Percentiles rank a stretch among this genome's conserved stretches.
Conservation (phyloP, 345 rosid genomes). For the Erysimum cheiranthoides region DNA sequence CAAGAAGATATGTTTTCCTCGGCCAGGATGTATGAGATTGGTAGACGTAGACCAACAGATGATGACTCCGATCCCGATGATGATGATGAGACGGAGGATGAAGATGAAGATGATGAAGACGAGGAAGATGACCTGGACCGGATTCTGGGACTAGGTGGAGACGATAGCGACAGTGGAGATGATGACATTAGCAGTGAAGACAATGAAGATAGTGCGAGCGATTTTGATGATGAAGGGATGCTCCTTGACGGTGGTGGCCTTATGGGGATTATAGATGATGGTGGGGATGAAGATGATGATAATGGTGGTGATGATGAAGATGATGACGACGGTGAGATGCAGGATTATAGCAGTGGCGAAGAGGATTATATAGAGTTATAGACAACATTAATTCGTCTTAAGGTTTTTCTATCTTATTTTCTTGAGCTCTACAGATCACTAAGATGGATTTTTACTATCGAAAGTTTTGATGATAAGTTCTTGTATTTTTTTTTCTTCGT, state of each 20-base stretch:
- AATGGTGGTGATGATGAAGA: constrained; percentile 68
- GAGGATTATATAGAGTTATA: constrained; percentile 69
- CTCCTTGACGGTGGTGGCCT: constrained; percentile 58
- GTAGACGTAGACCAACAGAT: constrained; percentile 88
- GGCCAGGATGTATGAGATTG: constrained; percentile 92
- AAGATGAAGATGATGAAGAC: constrained; percentile 91
- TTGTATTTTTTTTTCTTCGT: constrained; percentile 9
- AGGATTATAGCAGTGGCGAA: constrained; percentile 83
- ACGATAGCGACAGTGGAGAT: constrained; percentile 84
- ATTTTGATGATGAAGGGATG: constrained; percentile 64
- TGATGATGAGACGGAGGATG: constrained; percentile 89
- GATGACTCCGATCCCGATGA: constrained; percentile 99
- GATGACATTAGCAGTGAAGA: constrained; percentile 69
- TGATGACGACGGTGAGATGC: constrained; percentile 64
- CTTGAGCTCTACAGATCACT: constrained; percentile 22
- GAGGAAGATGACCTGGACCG: constrained; percentile 67
- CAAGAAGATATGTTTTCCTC: constrained; percentile 93
- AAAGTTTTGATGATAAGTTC: constrained; percentile 41
- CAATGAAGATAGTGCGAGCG: constrained; percentile 67
- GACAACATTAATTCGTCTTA: constrained; percentile 58
- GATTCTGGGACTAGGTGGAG: constrained; percentile 62
- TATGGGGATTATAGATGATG: constrained; percentile 60
- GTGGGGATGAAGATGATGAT: constrained; percentile 56
- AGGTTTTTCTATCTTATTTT: constrained; percentile 21
- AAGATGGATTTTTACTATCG: constrained; percentile 13